Evolutionary conservation across 441 rosid genomes (phyloP), one percentile per base, ranked within the genome.

Genomic region (Croton laevigatus): DNA sequence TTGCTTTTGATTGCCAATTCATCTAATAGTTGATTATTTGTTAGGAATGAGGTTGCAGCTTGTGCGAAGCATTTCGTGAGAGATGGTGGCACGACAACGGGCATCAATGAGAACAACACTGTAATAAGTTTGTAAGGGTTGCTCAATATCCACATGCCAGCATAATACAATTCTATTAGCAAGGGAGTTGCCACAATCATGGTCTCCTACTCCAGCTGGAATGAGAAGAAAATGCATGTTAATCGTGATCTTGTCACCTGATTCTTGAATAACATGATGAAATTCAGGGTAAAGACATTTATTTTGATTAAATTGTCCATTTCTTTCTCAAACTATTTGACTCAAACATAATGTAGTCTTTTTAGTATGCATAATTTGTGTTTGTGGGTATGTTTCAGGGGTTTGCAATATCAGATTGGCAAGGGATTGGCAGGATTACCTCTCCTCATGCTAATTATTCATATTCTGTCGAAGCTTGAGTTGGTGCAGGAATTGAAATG

Each of bases 31-130:
- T 61, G 34, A 66, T 42, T 40, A n/a, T 54, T 12, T 68, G 4
- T 62, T 27, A 81, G 95, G 52, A 76, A 75, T 32, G 86, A 86
- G 59, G 84, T 88, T 77, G 92, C 85, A 5, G 89, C 92, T 46
- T 89, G 92, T 69, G 88, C 92, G 0, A 89, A 89, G 84, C 92
- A 89, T 66, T 89, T 51, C 22, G 92, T 88, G 17, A 92, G 95
- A 17, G 95, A 89, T 67, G 95, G 92, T 13, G 92, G 95, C 53
- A 89, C 92, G 1, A 77, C 81, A 5, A 32, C 67, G 0, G 95
- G 95, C 70, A 75, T 87, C 68, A 74, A 89, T 53, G 92, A 87
- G 81, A 81, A 87, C 80, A 87, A 89, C 76, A 89, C 90, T 0
- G 77, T 80, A 46, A 81, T 70, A 32, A 62, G 67, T 59, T 27